Percentiles rank a stretch among this genome's conserved stretches.
These are phyloP conservation scores for Sphagnum contortum DNA, from an alignment of 225 moss, liverwort and hornwort species.

Conservation along the genomic window DNA sequence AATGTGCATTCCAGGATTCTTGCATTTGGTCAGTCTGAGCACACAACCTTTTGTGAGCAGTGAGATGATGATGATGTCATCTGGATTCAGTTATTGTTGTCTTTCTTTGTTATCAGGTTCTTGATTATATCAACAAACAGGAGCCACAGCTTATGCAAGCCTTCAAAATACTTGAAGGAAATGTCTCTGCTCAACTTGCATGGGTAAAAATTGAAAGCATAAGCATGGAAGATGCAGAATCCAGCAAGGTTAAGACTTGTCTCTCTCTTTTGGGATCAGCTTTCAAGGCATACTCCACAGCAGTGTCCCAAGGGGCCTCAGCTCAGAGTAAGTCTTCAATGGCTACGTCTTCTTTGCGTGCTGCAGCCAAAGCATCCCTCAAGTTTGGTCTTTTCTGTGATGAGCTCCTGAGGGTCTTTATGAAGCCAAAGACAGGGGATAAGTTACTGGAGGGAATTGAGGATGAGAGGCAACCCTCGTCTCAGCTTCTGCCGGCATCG, in stretches of 20 bases:
- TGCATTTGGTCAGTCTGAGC: too few species aligned
- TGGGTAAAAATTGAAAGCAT: constrained; percentile 35
- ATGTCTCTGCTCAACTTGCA: constrained; percentile 52
- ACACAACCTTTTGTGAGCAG: too few species aligned
- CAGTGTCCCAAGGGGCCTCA: constrained; percentile 13
- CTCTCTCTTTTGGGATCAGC: constrained; percentile 53
- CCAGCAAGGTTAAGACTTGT: constrained; percentile 19
- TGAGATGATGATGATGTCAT: too few species aligned
- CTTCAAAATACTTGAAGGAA: constrained; percentile 60
- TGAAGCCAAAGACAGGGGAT: constrained; percentile 22
- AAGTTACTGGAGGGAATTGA: constrained; percentile 21
- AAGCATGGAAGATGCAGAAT: constrained; percentile 15
- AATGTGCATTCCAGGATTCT: too few species aligned
- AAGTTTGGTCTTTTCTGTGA: constrained; percentile 83
- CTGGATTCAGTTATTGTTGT: too few species aligned
- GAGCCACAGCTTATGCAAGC: constrained; percentile 44
- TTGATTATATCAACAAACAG: constrained; percentile 29
- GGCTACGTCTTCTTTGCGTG: constrained; percentile 18
- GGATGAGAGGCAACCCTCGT: constrained; percentile 16
- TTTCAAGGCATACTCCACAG: constrained; percentile 47
- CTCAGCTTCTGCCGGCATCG: constrained; percentile 46
- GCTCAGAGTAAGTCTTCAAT: neutral
- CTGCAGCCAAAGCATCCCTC: constrained; percentile 54
- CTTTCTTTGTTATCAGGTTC: constrained; percentile 21
- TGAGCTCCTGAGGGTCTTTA: constrained; percentile 61